These are phyloP conservation scores for Globisporangium carolinianum DNA, from an alignment of 352 stramenopile genomes.

Conservation along the genomic window DNA sequence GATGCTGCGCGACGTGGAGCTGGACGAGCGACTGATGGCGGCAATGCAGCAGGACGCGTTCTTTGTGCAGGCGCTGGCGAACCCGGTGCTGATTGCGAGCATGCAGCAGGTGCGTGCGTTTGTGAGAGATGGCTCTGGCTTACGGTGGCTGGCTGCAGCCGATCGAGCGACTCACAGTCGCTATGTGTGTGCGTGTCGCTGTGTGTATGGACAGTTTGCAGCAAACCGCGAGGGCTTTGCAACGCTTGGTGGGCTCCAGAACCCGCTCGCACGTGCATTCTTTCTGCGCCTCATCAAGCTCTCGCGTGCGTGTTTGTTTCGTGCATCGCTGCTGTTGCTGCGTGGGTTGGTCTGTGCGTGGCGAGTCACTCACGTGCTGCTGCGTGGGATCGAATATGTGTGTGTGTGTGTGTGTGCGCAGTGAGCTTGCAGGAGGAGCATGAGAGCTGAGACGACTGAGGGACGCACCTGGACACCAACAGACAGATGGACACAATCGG, in stretches of 20 bases:
- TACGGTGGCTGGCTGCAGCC: neutral
- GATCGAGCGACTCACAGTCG: neutral
- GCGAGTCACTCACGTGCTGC: no score
- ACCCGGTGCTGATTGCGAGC: conserved; percentile 41
- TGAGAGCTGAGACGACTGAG: neutral
- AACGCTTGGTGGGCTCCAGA: conserved; percentile 20
- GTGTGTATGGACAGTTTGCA: conserved; percentile 33
- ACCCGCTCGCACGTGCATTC: conserved; percentile 41
- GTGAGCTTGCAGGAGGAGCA: neutral
- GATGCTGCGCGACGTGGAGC: conserved; percentile 39
- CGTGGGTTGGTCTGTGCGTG: neutral
- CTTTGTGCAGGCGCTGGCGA: conserved; percentile 43
- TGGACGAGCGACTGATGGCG: conserved; percentile 38
- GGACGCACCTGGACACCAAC: no score
- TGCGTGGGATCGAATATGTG: conserved; percentile 2
- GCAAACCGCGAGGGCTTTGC: conserved; percentile 38
- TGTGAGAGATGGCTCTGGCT: neutral
- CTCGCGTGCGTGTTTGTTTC: conserved; percentile 27
- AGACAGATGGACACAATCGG: no score
- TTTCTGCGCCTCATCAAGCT: conserved; percentile 60
- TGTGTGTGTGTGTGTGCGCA: conserved; percentile 20
- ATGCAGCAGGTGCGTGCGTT: conserved; percentile 44
- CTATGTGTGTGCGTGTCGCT: neutral
- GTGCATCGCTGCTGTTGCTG: no score
- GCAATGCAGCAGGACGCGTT: conserved; percentile 57